phyloP scores from a whole-genome alignment of 371 early-diverging fungal genomes.

The Circinella minor region DNA sequence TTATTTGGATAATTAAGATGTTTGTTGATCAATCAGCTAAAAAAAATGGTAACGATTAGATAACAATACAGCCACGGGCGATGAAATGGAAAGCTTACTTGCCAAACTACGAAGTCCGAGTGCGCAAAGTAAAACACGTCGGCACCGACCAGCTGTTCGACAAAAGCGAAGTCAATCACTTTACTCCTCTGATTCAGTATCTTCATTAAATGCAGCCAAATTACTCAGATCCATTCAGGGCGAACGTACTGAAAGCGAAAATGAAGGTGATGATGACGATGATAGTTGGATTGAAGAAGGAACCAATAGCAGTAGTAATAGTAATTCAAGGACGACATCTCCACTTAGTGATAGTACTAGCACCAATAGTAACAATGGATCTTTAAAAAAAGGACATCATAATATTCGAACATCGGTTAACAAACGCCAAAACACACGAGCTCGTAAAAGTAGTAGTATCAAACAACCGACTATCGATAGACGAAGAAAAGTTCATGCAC shows the following conservation, averaged over 20 bases:
- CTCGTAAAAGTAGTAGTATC: not conserved
- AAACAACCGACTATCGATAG: not conserved
- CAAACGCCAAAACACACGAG: not conserved
- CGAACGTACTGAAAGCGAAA: not conserved
- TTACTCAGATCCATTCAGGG: conserved; percentile 14
- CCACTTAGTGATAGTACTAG: not conserved
- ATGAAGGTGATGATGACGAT: not conserved
- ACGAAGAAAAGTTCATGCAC: conserved; percentile 6
- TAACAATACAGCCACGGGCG: conserved; percentile 25
- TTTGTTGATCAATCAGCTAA: too few species aligned
- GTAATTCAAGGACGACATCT: not conserved
- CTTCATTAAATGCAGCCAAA: conserved; percentile 10
- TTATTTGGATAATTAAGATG: too few species aligned
- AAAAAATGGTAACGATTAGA: not conserved
- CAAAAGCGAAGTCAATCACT: conserved; percentile 13
- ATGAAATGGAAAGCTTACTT: conserved; percentile 45
- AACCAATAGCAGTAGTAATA: not conserved
- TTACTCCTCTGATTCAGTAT: conserved; percentile 8
- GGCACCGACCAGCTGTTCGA: not conserved
- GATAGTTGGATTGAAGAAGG: conserved; percentile 11
- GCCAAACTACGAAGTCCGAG: conserved; percentile 32
- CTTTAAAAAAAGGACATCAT: not conserved
- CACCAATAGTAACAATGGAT: not conserved
- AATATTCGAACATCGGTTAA: not conserved
- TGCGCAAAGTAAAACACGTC: conserved; percentile 21